A percentile compares a stretch with the other conserved stretches of the same genome.
Conservation (phyloP, 129 eudicot genomes). For the Escallonia herrerae region DNA sequence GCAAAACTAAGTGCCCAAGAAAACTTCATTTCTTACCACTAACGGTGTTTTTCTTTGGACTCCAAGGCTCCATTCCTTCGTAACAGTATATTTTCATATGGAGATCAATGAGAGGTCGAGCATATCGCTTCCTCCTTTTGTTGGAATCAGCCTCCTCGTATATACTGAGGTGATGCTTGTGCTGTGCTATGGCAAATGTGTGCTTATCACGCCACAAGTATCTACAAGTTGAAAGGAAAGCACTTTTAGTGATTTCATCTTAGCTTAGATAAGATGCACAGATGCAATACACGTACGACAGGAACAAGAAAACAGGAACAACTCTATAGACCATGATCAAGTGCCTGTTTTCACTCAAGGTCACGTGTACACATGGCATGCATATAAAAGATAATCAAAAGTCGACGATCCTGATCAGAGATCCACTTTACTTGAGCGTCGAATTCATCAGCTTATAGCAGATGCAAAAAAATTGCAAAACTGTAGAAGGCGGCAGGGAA, state of each 20-base stretch:
- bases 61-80: conserved; percentile 95
- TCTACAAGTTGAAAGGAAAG: conserved; percentile 28
- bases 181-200: conserved; percentile 97
- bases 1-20: too few relatives aligned
- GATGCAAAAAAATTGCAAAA: too few relatives aligned
- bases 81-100: conserved; percentile 88
- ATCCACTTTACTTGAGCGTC: too few relatives aligned
- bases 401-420: too few relatives aligned
- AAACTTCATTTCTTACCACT: conserved; percentile 40
- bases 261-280: not conserved
- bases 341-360: not conserved
- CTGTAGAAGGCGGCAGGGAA: too few relatives aligned
- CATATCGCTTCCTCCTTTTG: conserved; percentile 93
- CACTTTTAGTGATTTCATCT: not conserved
- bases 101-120: conserved; percentile 90
- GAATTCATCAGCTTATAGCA: too few relatives aligned
- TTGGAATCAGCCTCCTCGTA: conserved; percentile 99
- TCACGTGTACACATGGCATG: not conserved
- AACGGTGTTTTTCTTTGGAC: conserved; percentile 47
- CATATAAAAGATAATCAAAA: too few relatives aligned
- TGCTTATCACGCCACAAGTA: conserved; percentile 97
- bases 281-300: not conserved
- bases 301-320: not conserved
- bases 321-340: too few relatives aligned
- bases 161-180: conserved; percentile 77